Percentiles rank a stretch among this genome's conserved stretches.
These are phyloP conservation scores for Mycena indigotica DNA, from an alignment of 768 basidiomycete species.

Conservation along the genomic window DNA sequence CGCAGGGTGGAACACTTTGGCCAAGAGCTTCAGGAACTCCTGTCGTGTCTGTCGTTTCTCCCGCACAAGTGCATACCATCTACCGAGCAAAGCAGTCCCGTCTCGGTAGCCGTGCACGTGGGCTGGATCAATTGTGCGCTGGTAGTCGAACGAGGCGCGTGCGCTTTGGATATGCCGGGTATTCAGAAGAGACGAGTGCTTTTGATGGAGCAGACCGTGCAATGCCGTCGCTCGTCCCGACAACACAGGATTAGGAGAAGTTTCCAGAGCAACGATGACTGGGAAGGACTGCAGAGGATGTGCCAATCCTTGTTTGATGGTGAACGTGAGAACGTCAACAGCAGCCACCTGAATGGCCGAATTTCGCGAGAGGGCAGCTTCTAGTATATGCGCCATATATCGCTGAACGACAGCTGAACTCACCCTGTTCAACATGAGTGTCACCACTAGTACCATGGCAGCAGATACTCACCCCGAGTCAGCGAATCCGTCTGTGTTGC, in stretches of 20 bases:
- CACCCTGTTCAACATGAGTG: conserved; percentile 58
- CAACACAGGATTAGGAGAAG: conserved; percentile 60
- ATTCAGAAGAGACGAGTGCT: conserved; percentile 89
- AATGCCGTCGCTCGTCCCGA: conserved; percentile 78
- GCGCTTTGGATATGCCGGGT: conserved; percentile 83
- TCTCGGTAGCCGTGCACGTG: conserved; percentile 48
- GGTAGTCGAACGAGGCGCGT: conserved; percentile 80
- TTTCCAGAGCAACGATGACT: conserved; percentile 91
- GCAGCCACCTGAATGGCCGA: conserved; percentile 76
- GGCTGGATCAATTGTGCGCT: conserved; percentile 56
- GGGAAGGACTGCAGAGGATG: conserved; percentile 97
- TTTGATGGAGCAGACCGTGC: conserved; percentile 80
- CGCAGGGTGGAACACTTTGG: conserved; percentile 81
- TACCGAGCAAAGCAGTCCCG: conserved; percentile 69
- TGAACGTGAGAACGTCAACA: conserved; percentile 89
- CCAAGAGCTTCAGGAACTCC: conserved; percentile 83
- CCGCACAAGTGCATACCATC: conserved; percentile 89
- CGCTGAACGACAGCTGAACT: conserved; percentile 94
- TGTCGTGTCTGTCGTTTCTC: conserved; percentile 87
- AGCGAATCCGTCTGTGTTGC: conserved; percentile 93
- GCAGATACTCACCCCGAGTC: conserved; percentile 83
- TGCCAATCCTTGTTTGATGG: conserved; percentile 91
- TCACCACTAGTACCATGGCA: too few relatives aligned
- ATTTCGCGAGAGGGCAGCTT: conserved; percentile 75
- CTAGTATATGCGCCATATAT: conserved; percentile 79